A percentile compares a stretch with the other conserved stretches of the same genome.
These are phyloP conservation scores for Rhodofomes roseus DNA, from an alignment of 1,284 basidiomycete genomes.

Conservation along the genomic window DNA sequence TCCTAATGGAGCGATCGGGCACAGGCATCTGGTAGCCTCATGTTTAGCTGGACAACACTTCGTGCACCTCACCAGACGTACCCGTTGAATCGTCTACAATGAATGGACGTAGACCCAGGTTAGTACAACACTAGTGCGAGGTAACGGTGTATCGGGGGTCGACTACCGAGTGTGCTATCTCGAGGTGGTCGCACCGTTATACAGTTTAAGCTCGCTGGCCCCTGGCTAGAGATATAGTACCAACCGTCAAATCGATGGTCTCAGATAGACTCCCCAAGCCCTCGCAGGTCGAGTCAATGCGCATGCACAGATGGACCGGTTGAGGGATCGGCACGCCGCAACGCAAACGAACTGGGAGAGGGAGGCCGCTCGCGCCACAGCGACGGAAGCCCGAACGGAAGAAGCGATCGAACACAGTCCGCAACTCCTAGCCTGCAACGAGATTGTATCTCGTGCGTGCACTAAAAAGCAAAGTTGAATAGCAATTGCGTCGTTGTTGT, in stretches of 20 bases:
- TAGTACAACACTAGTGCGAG: too few species aligned
- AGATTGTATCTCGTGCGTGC: background rate
- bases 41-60: too few species aligned
- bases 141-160: too few species aligned
- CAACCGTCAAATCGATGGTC: background rate
- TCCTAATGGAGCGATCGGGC: slow-evolving; percentile 58
- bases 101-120: too few species aligned
- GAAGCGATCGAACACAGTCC: too few species aligned
- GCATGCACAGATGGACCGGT: background rate
- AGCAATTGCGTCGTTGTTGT: background rate
- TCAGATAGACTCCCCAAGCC: background rate
- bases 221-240: background rate
- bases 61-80: too few species aligned
- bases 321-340: background rate
- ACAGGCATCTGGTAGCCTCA: slow-evolving; percentile 22
- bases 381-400: too few species aligned
- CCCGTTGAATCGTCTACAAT: too few species aligned
- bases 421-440: background rate
- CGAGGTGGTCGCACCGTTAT: background rate
- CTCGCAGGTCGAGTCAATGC: background rate
- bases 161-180: too few species aligned
- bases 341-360: background rate
- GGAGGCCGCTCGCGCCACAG: background rate
- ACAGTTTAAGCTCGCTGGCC: background rate
- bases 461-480: too few species aligned